These are phyloP conservation scores for Dioszegia aurantiaca DNA, from an alignment of 768 basidiomycete genomes.

Conservation along the genomic window DNA sequence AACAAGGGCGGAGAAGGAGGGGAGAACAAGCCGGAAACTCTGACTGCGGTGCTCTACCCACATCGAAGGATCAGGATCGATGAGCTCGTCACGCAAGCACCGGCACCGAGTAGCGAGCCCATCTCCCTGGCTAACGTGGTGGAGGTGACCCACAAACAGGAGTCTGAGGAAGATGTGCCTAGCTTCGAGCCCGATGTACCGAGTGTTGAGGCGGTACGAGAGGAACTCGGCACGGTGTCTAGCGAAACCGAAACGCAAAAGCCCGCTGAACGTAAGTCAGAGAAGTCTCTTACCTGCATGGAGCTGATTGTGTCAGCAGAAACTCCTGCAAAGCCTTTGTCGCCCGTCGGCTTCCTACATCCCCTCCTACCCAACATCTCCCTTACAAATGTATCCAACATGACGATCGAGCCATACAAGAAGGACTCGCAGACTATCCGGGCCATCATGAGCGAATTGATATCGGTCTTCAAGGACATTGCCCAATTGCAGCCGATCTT, in stretches of 20 bases:
- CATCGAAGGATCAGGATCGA: conserved; percentile 85
- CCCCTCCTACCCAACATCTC: conserved; percentile 78
- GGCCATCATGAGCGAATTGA: conserved; percentile 93
- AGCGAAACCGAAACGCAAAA: not conserved
- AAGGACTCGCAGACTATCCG: conserved; percentile 86
- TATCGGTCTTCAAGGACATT: conserved; percentile 97
- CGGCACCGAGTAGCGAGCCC: conserved; percentile 15
- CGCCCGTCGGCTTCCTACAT: conserved; percentile 46
- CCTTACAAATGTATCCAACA: conserved; percentile 81
- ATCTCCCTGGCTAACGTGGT: conserved; percentile 25
- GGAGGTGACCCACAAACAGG: conserved; percentile 32
- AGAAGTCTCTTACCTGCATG: no score
- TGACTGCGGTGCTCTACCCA: conserved; percentile 93
- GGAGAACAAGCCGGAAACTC: conserved; percentile 71
- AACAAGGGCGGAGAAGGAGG: conserved; percentile 19
- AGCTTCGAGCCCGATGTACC: conserved; percentile 53
- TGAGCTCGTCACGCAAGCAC: conserved; percentile 62
- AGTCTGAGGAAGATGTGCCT: conserved; percentile 44
- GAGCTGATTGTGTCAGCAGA: conserved; percentile 2
- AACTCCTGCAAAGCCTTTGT: conserved; percentile 11
- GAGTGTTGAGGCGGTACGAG: conserved; percentile 53
- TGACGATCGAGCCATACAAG: conserved; percentile 76
- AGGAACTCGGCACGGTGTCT: conserved; percentile 34
- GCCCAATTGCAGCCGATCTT: conserved; percentile 95
- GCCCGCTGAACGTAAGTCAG: not conserved